Percentiles rank a stretch among this genome's conserved stretches.
These are phyloP conservation scores for Apiospora phragmitis DNA, from an alignment of 2,329 filamentous ascomycete species.

Conservation along the genomic window DNA sequence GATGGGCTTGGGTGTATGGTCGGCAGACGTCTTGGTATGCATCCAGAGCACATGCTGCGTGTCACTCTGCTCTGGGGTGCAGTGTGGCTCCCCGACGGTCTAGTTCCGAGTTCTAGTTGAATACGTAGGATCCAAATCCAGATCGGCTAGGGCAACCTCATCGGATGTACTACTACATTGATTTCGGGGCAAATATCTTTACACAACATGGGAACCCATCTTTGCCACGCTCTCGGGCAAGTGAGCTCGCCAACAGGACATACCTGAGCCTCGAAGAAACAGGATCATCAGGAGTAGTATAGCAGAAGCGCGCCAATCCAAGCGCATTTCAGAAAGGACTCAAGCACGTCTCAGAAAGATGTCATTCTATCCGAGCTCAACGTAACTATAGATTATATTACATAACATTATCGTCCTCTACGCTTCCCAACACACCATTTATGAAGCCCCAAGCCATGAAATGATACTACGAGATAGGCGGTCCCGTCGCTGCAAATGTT, in stretches of 20 bases:
- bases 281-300: background rate
- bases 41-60: background rate
- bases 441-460: background rate
- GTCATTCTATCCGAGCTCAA: background rate
- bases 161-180: background rate
- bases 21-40: background rate
- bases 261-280: background rate
- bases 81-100: background rate
- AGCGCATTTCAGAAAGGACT: background rate
- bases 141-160: background rate
- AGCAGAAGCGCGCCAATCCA: background rate
- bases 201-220: background rate
- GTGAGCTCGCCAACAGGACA: background rate
- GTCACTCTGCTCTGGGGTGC: background rate
- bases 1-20: background rate
- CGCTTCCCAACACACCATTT: background rate
- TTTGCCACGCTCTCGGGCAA: background rate
- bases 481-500: slow-evolving; percentile 25
- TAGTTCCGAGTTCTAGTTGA: background rate
- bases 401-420: background rate
- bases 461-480: background rate
- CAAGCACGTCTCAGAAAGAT: background rate
- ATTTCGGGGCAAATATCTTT: background rate
- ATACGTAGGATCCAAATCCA: background rate
- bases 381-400: background rate